Percentiles rank a stretch among this genome's conserved stretches.
phyloP scores from a whole-genome alignment of 495 filamentous ascomycete genomes.

The Aspergillus panamensis region DNA sequence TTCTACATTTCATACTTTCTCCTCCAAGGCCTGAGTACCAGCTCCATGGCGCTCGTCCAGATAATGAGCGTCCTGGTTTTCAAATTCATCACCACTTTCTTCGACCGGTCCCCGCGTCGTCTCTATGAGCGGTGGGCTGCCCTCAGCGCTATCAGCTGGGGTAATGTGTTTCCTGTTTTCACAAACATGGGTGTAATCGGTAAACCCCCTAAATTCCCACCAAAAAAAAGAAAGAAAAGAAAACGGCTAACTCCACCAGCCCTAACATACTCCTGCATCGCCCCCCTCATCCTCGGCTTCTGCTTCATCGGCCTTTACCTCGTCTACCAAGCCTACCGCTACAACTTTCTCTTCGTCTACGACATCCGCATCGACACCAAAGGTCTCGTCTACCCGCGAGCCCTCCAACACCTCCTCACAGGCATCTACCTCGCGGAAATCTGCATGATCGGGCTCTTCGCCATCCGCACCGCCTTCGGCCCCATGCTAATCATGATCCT shows the following conservation, averaged over 20 bases:
- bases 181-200: conserved; percentile 84
- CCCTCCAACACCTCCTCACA: conserved; percentile 79
- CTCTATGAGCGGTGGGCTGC: conserved; percentile 60
- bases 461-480: conserved; percentile 62
- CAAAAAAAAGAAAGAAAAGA: not conserved
- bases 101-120: conserved; percentile 61
- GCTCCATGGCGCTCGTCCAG: conserved; percentile 68
- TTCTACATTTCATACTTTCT: conserved; percentile 93
- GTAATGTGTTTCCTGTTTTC: conserved; percentile 80
- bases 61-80: conserved; percentile 70
- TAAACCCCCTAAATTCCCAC: conserved; percentile 8
- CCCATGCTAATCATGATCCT: conserved; percentile 74
- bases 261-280: conserved; percentile 80
- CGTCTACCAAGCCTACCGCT: conserved; percentile 86
- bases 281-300: conserved; percentile 80
- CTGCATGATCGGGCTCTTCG: conserved; percentile 85
- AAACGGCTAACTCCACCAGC: conserved; percentile 29
- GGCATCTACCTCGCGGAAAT: conserved; percentile 80
- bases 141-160: conserved; percentile 67
- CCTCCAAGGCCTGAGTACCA: conserved; percentile 75
- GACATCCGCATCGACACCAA: conserved; percentile 81
- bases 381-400: conserved; percentile 80
- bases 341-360: conserved; percentile 88
- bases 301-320: conserved; percentile 72
- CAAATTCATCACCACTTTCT: conserved; percentile 65